Conservation (phyloP, 2,329 filamentous ascomycete species). For the Colletotrichum scovillei region DNA sequence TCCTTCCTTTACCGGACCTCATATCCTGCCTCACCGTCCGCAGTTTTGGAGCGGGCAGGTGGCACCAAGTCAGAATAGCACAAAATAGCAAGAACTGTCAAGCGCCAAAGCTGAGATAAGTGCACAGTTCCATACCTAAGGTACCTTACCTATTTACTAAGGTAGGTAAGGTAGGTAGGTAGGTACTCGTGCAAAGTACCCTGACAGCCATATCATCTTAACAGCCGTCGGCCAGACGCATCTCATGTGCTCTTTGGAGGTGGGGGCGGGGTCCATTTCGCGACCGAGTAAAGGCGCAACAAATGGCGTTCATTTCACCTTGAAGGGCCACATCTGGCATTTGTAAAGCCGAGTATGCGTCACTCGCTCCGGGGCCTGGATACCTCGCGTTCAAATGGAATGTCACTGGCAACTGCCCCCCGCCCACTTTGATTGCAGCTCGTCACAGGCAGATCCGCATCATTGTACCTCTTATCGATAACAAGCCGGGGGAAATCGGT, state of each 20-base stretch:
- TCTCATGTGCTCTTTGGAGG: background rate
- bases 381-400: constrained; percentile 18
- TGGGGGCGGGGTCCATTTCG: constrained; percentile 10
- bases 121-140: background rate
- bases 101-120: background rate
- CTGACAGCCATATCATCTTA: background rate
- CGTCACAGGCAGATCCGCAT: constrained; percentile 7
- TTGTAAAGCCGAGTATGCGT: background rate
- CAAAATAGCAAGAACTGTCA: background rate
- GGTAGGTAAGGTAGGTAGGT: too few relatives aligned
- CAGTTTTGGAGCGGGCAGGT: background rate
- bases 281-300: background rate
- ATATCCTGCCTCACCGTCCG: background rate
- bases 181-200: background rate
- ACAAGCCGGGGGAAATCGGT: constrained; percentile 20
- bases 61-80: background rate
- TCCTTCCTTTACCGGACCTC: background rate
- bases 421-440: constrained; percentile 18
- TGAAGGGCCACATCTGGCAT: background rate
- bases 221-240: background rate
- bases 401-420: constrained; percentile 29
- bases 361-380: background rate
- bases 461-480: constrained; percentile 34
- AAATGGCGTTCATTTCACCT: background rate
- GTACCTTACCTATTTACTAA: background rate